These are phyloP conservation scores for Brassica nigra DNA, from an alignment of 345 rosid species.

Conservation along the genomic window DNA sequence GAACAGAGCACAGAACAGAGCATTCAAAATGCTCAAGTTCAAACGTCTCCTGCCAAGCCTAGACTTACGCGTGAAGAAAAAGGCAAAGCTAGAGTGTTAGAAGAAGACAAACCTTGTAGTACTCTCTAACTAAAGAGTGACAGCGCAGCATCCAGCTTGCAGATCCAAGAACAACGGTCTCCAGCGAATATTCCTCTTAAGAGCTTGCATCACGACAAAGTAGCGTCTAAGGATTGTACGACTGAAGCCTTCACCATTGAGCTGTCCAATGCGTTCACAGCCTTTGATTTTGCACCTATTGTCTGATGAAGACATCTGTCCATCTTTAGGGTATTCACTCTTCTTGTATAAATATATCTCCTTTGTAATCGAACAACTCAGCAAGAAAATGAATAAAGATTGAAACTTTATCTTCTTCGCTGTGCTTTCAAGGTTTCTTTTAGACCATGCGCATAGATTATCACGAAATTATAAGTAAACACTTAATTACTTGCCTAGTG, in stretches of 20 bases:
- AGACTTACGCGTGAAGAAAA: neutral
- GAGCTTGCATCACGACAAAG: neutral
- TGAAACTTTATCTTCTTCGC: neutral
- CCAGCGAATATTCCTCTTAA: no score
- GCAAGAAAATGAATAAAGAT: neutral
- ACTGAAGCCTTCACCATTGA: no score
- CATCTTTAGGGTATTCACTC: neutral
- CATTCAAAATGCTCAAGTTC: neutral
- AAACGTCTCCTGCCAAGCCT: neutral
- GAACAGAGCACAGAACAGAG: neutral
- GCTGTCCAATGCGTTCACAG: neutral
- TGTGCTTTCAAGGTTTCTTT: no score
- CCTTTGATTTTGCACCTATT: neutral
- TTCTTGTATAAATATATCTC: neutral
- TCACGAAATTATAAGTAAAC: conserved; percentile 3
- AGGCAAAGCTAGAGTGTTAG: neutral
- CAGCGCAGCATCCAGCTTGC: neutral
- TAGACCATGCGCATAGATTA: conserved; percentile 28
- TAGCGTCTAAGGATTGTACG: neutral
- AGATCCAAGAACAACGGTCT: neutral
- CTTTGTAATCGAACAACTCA: neutral
- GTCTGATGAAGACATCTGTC: neutral
- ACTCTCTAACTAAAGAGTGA: neutral
- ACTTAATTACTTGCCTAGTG: no score
- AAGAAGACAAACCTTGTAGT: neutral